Conservation (phyloP, 1,284 basidiomycete genomes). For the Vanrija sp. region DNA sequence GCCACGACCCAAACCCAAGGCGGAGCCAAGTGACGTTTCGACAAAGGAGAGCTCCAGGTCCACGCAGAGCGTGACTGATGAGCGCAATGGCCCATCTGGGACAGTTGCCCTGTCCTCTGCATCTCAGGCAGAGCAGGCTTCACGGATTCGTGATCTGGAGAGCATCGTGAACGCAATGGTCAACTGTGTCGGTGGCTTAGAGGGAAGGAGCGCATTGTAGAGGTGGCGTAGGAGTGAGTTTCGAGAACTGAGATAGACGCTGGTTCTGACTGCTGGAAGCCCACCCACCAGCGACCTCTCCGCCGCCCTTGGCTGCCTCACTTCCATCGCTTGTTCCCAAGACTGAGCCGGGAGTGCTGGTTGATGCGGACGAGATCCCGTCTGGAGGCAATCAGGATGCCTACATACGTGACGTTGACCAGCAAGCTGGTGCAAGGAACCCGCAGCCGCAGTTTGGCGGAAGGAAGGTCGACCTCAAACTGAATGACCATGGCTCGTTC, state of each 20-base stretch:
- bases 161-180: constrained; percentile 40
- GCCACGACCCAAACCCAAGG: constrained; percentile 4
- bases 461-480: background rate
- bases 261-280: background rate
- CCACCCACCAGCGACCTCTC: no score
- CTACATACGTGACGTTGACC: constrained; percentile 17
- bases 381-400: constrained; percentile 12
- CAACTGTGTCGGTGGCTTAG: constrained; percentile 32
- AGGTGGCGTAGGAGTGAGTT: background rate
- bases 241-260: background rate
- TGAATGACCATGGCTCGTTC: constrained; percentile 34
- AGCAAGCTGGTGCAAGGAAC: constrained; percentile 22
- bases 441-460: constrained; percentile 27
- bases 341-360: no score
- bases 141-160: constrained; percentile 22
- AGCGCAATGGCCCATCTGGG: constrained; percentile 9
- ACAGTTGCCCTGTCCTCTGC: no score
- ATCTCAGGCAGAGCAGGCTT: no score
- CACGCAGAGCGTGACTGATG: background rate
- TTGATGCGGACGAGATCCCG: background rate
- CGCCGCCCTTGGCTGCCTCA: no score
- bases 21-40: background rate
- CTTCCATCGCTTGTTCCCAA: no score
- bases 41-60: background rate
- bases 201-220: constrained; percentile 21